Conservation (phyloP, 208 protist species). For the Strigomonas culicis region DNA sequence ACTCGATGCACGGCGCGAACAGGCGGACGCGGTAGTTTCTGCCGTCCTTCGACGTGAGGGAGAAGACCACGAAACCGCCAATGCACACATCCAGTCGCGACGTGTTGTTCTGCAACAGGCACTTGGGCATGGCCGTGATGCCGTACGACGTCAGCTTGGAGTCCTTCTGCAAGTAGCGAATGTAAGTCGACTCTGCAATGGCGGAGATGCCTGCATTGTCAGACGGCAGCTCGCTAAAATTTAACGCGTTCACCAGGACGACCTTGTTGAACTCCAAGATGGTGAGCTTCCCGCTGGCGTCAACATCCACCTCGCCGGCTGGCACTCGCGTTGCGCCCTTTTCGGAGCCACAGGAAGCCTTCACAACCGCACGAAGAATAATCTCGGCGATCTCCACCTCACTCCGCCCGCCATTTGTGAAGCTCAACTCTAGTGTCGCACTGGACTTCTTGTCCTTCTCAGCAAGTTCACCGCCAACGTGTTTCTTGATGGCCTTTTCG, state of each 20-base stretch:
- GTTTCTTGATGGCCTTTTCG: slow-evolving; percentile 57
- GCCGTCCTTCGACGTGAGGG: slow-evolving; percentile 37
- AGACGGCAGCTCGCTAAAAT: slow-evolving; percentile 69
- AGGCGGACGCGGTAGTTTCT: slow-evolving; percentile 31
- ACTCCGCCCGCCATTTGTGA: slow-evolving; percentile 28
- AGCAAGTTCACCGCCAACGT: slow-evolving; percentile 32
- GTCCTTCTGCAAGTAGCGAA: slow-evolving; percentile 66
- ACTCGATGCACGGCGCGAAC: slow-evolving; percentile 55
- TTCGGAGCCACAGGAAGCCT: slow-evolving; percentile 68
- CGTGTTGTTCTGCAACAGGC: slow-evolving; percentile 32
- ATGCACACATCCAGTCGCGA: slow-evolving; percentile 67
- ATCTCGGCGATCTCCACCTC: slow-evolving; percentile 33
- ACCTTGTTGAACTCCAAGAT: slow-evolving; percentile 47
- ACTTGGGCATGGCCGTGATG: slow-evolving; percentile 65
- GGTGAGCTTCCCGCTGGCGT: slow-evolving; percentile 31
- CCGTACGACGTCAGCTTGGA: slow-evolving; percentile 39
- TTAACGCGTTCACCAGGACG: slow-evolving; percentile 45
- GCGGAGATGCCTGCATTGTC: slow-evolving; percentile 49
- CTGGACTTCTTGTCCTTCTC: slow-evolving; percentile 17
- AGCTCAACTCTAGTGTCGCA: slow-evolving; percentile 32
- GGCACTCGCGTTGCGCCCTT: slow-evolving; percentile 62
- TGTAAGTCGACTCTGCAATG: slow-evolving; percentile 81
- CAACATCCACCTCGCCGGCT: slow-evolving; percentile 53
- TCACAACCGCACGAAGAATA: slow-evolving; percentile 66
- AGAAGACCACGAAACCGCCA: slow-evolving; percentile 74